Base-by-base conservation (phyloP, 1,284 basidiomycete species). In the Boletus sp. region DNA sequence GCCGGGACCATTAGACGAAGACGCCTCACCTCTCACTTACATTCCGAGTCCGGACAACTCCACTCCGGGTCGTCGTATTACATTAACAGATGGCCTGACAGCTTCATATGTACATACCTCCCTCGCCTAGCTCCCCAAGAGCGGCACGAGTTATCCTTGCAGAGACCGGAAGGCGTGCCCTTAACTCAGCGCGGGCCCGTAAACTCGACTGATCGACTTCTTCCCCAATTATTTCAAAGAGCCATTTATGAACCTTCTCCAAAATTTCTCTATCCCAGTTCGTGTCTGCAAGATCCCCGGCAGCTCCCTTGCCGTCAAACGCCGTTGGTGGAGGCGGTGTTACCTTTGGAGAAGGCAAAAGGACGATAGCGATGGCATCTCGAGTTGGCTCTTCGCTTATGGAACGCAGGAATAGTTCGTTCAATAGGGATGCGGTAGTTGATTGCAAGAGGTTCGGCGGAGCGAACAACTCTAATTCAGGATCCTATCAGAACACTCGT, bases 381-480 rank as follows among this genome's bases (percentile, higher is more conserved):
- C 6, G 24, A 9, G 67, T 58, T 51, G 18, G 72, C 56, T 51
- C 76, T 63, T 37, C 39, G 11, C 31, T 7, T 5, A 58, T 39
- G 48, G 66, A 63, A 56, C 66, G 46, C 12, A 71, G 44, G 59
- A 65, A 63, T 5, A 72, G 41, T 18, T 64, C 57, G 24, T 81
- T 74, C 51, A 86, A 66, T 59, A 87, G 77, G 5, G 85, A 75
- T 2, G 86, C 83, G 1, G 83, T 78, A 2, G 83, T 81, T 3
- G 79, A 77, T 61, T 81, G 82, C 35, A 86, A 65, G 41, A 88
- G 75, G 62, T 88, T 88, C 13, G 86, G 85, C 7, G 85, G 81
- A 4, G 74, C 66, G 56, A 84, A 85, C 4, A 68, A 69, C 50
- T 77, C 61, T 2, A 74, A 68, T 22, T 48, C 53, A 18, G 56